Evolutionary conservation across 495 filamentous ascomycete species (phyloP), one percentile per base, ranked within the genome.

Genomic region (Talaromyces stipitatus): DNA sequence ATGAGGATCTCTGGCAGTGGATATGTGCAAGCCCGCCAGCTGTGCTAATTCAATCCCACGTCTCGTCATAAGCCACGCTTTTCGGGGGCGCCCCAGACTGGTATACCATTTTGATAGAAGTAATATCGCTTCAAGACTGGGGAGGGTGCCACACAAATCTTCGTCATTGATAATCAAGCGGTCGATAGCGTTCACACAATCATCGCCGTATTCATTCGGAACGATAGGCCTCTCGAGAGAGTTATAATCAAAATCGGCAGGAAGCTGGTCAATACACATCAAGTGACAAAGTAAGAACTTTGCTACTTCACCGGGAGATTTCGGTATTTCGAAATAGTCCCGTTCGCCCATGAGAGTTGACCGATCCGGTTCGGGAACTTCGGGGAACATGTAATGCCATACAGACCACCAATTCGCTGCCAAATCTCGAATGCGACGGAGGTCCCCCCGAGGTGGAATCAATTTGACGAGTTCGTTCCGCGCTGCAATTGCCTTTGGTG

Each of bases 31-130:
- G 7, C 74, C 77, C 5, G 77, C 69, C 4, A 83, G 65, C 24
- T 82, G 69, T 12, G 73, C 74, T 47, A 77, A 72, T 33, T 75
- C 71, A 22, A 82, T 66, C 4, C 67, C 78, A 22, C 78, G 72
- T 8, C 79, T 72, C 24, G 61, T 66, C 11, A 62, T 56, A 7
- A 82, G 64, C 81, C 81, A 84, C 1, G 74, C 67, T 62, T 74
- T 70, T 18, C 81, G 76, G 29, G 78, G 69, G 16, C 73, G 74
- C n/a, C 81, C 81, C 20, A 74, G 69, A 47, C 79, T 75, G 24
- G 72, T 54, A 54, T 79, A 72, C 36, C 68, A 70, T 53, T 80
- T 82, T 9, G 69, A 66, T 16, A 72, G 64, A 4, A 84, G 59
- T 43, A 75, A 57, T 33, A 79, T 66, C 55, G 71, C 77, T 61